Conservation (phyloP, 345 rosid species). For the Moricandia moricandioides region DNA sequence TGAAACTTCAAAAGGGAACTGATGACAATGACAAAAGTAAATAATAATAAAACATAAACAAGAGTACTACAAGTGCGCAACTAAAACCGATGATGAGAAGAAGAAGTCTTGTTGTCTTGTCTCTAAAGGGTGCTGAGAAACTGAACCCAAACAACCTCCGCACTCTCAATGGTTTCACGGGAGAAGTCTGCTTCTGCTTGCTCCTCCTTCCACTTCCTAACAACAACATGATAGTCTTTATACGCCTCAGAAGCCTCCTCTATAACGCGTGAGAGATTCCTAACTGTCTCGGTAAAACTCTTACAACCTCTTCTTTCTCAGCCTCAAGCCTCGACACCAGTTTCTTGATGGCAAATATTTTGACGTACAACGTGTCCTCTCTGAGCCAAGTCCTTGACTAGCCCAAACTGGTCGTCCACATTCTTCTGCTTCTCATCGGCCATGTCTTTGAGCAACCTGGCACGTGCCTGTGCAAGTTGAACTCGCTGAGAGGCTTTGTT, state of each 20-base stretch:
- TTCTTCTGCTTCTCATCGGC: neutral
- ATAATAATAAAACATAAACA: too few relatives aligned
- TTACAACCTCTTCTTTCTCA: slow-evolving; percentile 9
- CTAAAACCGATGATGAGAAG: too few relatives aligned
- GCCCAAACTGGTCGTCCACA: neutral
- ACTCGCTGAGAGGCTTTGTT: neutral
- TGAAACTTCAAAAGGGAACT: too few relatives aligned
- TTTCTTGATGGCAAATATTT: slow-evolving; percentile 11
- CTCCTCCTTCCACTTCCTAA: too few relatives aligned
- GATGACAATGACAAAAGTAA: too few relatives aligned
- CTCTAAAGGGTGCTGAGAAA: too few relatives aligned
- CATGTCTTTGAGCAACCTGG: neutral
- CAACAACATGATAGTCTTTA: neutral
- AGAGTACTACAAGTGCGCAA: too few relatives aligned
- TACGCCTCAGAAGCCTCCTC: slow-evolving; percentile 14
- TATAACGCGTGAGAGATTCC: neutral
- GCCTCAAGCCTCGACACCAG: slow-evolving; percentile 2
- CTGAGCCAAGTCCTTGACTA: neutral
- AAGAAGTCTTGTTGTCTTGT: too few relatives aligned
- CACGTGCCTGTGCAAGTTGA: neutral
- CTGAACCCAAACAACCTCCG: too few relatives aligned
- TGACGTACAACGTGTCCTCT: slow-evolving; percentile 3
- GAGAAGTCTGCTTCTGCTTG: too few relatives aligned
- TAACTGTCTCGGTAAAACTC: neutral
- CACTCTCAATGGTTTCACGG: too few relatives aligned